phyloP scores from a whole-genome alignment of 2,329 filamentous ascomycete species.

The Fusarium buxicola region DNA sequence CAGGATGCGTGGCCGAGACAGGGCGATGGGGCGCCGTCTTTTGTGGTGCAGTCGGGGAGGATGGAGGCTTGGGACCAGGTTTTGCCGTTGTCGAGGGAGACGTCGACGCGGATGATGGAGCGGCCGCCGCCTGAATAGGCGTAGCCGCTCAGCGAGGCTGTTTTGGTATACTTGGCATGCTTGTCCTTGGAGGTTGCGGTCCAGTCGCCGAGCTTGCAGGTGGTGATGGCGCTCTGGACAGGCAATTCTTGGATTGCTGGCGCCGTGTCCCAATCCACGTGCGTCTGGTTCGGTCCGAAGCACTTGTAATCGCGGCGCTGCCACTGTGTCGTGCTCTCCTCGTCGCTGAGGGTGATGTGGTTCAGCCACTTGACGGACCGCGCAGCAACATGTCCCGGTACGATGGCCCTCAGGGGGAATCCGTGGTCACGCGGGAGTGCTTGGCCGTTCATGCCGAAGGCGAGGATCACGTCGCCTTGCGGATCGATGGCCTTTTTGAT shows the following conservation, averaged over 20 bases:
- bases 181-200: neutral
- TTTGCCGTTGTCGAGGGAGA: constrained; percentile 71
- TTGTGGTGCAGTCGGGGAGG: constrained; percentile 59
- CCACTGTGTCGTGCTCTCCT: constrained; percentile 75
- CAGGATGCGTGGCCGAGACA: constrained; percentile 63
- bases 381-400: constrained; percentile 74
- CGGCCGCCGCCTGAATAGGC: constrained; percentile 76
- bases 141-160: constrained; percentile 67
- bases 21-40: constrained; percentile 42
- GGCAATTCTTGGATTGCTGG: constrained; percentile 76
- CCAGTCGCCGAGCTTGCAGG: constrained; percentile 57
- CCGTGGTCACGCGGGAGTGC: constrained; percentile 74
- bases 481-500: constrained; percentile 68
- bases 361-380: constrained; percentile 77
- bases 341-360: constrained; percentile 71
- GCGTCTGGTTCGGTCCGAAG: constrained; percentile 72
- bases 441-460: constrained; percentile 75
- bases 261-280: constrained; percentile 71
- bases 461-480: constrained; percentile 72
- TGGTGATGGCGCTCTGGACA: constrained; percentile 74
- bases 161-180: constrained; percentile 17
- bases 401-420: constrained; percentile 70
- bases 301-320: constrained; percentile 76
- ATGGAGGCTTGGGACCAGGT: constrained; percentile 74
- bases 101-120: constrained; percentile 74